Conservation (phyloP, 768 basidiomycete genomes). For the Mycena pura region DNA sequence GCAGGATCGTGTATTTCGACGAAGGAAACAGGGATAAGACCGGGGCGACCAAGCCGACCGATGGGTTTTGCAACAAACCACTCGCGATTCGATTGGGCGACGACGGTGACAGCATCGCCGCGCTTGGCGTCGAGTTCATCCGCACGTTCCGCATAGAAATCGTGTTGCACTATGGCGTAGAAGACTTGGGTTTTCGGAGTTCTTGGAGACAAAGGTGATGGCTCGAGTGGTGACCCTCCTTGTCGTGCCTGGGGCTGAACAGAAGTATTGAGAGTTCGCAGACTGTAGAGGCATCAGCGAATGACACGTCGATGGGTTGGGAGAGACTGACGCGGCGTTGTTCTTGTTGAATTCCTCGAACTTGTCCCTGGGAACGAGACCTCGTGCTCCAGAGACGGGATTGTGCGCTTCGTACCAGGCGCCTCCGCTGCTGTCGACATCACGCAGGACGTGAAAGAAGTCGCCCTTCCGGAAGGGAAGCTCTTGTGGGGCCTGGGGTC, state of each 20-base stretch:
- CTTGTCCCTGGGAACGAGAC: slow-evolving; percentile 83
- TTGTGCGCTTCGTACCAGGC: slow-evolving; percentile 95
- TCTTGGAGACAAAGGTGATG: slow-evolving; percentile 34
- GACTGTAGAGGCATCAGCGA: slow-evolving; percentile 16
- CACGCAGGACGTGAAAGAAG: slow-evolving; percentile 94
- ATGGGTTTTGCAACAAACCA: slow-evolving; percentile 99
- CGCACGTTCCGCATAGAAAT: slow-evolving; percentile 92
- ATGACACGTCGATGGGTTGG: not conserved
- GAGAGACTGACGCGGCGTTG: slow-evolving; percentile 59
- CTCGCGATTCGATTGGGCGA: slow-evolving; percentile 99
- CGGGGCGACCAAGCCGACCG: slow-evolving; percentile 91
- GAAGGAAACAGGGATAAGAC: slow-evolving; percentile 95
- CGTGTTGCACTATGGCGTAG: slow-evolving; percentile 95
- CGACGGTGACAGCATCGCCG: slow-evolving; percentile 94
- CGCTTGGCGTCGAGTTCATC: slow-evolving; percentile 96
- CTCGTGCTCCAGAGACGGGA: slow-evolving; percentile 88
- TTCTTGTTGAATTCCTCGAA: slow-evolving; percentile 93
- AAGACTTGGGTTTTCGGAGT: slow-evolving; percentile 66
- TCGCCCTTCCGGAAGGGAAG: slow-evolving; percentile 93
- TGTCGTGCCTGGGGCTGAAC: slow-evolving; percentile 28
- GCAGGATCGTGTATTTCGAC: slow-evolving; percentile 95
- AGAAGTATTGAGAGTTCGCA: slow-evolving; percentile 14
- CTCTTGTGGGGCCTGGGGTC: slow-evolving; percentile 78
- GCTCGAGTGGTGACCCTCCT: slow-evolving; percentile 26
- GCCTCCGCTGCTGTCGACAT: slow-evolving; percentile 57